Base-by-base conservation (phyloP, 2,329 filamentous ascomycete genomes). In the Colletotrichum melonis region DNA sequence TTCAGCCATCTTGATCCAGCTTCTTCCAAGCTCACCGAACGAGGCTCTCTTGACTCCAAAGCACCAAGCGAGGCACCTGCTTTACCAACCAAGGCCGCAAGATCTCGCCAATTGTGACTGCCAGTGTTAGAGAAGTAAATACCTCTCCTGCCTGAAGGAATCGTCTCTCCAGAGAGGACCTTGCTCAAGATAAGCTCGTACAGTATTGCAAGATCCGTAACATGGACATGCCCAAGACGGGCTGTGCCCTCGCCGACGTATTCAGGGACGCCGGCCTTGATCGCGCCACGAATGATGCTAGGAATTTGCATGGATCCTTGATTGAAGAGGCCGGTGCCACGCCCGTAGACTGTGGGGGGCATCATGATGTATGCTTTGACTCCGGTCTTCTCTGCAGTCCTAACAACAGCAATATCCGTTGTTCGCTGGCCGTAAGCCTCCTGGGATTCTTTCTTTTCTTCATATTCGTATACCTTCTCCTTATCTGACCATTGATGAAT, bases 301-400 rank as follows among this genome's bases (percentile, higher is more conserved):
- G 76, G 83, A 22, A 87, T 79, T 74, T 87, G 83, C 28, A 84
- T 80, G 16, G 82, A 82, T 1, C 75, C 73, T 9, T 73, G 78
- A 49, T 87, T 84, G 76, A 86, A 87, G 0, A 81, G 75, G 1
- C 86, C 86, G 1, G 78, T 80, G 7, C 86, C 85, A 1, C 75
- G 69, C 22, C 87, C 87, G 75, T 84, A 89, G 59, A 89, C 86
- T 4, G 82, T 82, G 0, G 85, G 86, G 0, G 82, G 79, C 81
- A 86, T 86, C 57, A 89, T 79, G 59, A 87, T 81, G 57, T 84
- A 79, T 0, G 87, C 86, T 69, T 83, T 83, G 2, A 90, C 83
- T 3, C 82, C 81, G 0, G 80, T 57, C 22, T 80, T 78, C 19
- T 84, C 74, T 1, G 85, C 84, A 1, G 78, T 77, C 6, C 85